Evolutionary conservation across 345 rosid genomes (phyloP).

Genomic region (Corchorus capsularis): DNA sequence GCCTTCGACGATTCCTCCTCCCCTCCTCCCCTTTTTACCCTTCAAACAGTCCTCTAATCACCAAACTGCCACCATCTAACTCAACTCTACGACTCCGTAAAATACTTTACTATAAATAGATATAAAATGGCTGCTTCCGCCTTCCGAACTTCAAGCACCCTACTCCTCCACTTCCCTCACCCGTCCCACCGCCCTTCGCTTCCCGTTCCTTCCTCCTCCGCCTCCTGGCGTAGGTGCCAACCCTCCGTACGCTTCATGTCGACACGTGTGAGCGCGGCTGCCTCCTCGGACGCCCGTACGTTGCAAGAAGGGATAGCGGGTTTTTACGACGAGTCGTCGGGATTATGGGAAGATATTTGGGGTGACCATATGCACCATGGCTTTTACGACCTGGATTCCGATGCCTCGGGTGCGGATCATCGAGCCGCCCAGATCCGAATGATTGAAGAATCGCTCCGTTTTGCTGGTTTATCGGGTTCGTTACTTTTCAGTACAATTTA

Average conservation of each 20-base stretch:
- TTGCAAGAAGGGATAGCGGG: constrained; percentile 73
- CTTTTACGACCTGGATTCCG: constrained; percentile 54
- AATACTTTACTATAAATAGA: background rate
- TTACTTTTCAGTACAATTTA: background rate
- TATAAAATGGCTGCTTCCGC: background rate
- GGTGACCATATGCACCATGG: constrained; percentile 99
- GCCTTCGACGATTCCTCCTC: background rate
- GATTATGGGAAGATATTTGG: constrained; percentile 85
- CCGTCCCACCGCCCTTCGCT: background rate
- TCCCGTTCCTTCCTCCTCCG: background rate
- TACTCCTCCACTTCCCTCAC: background rate
- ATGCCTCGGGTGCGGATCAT: constrained; percentile 51
- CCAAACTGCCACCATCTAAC: background rate
- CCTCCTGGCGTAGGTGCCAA: background rate
- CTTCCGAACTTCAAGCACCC: background rate
- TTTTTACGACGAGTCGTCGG: constrained; percentile 88
- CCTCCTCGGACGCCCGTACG: constrained; percentile 5
- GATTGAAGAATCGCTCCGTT: constrained; percentile 84
- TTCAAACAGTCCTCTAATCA: background rate
- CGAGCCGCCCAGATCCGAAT: constrained; percentile 80
- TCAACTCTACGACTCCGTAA: background rate
- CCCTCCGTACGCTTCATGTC: background rate
- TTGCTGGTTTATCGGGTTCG: constrained; percentile 64
- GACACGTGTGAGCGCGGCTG: constrained; percentile 19
- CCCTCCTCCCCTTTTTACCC: background rate